These are phyloP conservation scores for Trichosanthes truncata DNA, from an alignment of 306 rosid genomes.

Conservation along the genomic window DNA sequence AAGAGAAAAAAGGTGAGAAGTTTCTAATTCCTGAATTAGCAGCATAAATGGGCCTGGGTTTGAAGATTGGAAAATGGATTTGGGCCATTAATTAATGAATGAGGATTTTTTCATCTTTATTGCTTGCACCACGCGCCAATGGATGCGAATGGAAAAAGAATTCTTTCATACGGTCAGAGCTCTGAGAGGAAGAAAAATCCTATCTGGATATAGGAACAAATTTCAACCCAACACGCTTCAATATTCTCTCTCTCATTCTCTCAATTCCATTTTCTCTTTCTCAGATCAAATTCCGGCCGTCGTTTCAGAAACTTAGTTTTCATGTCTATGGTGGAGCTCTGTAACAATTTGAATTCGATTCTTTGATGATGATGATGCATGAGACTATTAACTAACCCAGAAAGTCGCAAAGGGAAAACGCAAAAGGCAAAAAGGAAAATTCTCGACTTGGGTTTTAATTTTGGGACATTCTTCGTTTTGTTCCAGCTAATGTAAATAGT, in stretches of 20 bases:
- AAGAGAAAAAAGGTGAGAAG: background rate
- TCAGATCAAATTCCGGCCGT: background rate
- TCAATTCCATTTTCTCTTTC: background rate
- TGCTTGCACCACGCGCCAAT: background rate
- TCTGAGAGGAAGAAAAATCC: background rate
- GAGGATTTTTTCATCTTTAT: background rate
- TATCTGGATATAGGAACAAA: constrained; percentile 9
- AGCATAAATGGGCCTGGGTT: background rate
- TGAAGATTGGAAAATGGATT: background rate
- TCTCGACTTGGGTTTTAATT: background rate
- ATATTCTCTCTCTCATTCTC: background rate
- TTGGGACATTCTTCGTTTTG: background rate
- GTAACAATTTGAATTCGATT: background rate
- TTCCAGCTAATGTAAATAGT: background rate
- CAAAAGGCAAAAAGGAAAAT: background rate
- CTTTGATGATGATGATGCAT: background rate
- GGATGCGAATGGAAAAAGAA: background rate
- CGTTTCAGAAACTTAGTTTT: background rate
- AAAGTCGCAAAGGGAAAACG: background rate
- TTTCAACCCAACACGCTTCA: constrained; percentile 14
- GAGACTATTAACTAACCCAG: background rate
- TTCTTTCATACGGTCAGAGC: background rate
- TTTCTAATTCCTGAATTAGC: background rate
- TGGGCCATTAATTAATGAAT: background rate
- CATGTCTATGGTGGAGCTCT: background rate